Evolutionary conservation across 2,329 filamentous ascomycete species (phyloP), one percentile per base, ranked within the genome.

Genomic region (Aspergillus hiratsukae): DNA sequence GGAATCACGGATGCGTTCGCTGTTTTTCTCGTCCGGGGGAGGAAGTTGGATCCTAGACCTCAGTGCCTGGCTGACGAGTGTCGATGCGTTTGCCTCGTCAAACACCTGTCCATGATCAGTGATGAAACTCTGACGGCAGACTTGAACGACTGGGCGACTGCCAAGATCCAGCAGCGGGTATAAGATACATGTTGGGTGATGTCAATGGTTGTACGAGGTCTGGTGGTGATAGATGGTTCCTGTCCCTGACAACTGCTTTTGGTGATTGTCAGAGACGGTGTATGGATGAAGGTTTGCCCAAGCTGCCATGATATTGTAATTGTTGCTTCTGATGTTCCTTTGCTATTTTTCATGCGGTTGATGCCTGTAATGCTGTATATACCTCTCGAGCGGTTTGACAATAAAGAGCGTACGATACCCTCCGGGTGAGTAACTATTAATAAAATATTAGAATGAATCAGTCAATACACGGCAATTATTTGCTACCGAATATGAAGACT

Each of bases 391-490:
- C 67, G 66, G 68, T 68, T 67, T 70, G 65, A 61, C 66, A 71
- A 72, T 69, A 68, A 71, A 70, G 67, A 72, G 67, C 69, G 68
- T 72, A 70, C 63, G 67, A 72, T 73, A 71, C 69, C 65, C 67
- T 57, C 40, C 19, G 14, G 31, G 31, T 17, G 31, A 37, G 31
- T 17, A 49, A 55, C 21, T 29, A 31, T 14, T 35, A 27, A 14
- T 28, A 23, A 40, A 49, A 51, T 31, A n/a, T 23, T 11, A 55
- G n/a, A 11, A 27, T 3, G 17, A 45, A 5, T 14, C 6, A 37
- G 31, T 19, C 11, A 28, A 46, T 21, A 31, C 10, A 17, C 25
- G 28, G 35, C 23, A 37, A 31, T 56, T 35, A 21, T 52, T 29
- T 37, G 31, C 17, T 37, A 17, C 31, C 14, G 5, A 37, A 17